These are phyloP conservation scores for Erodium moschatum DNA, from an alignment of 441 rosid genomes.

Conservation along the genomic window DNA sequence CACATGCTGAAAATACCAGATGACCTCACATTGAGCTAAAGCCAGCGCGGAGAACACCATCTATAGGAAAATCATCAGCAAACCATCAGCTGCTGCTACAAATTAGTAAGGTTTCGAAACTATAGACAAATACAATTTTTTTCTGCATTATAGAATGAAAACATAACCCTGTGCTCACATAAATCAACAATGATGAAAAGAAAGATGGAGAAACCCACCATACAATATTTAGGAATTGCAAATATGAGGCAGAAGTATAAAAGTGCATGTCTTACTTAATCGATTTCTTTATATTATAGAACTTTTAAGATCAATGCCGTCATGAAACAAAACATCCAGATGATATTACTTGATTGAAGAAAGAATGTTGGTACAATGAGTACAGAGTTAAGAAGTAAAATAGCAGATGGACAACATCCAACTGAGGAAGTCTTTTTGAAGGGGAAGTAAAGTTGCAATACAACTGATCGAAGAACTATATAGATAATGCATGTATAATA, in stretches of 20 bases:
- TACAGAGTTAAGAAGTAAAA: neutral
- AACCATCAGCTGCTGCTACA: constrained; percentile 17
- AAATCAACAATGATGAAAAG: neutral
- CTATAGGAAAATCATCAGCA: constrained; percentile 30
- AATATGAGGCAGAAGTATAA: neutral
- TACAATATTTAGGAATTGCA: neutral
- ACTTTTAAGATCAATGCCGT: neutral
- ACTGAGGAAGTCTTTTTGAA: neutral
- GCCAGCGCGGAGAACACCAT: constrained; percentile 99
- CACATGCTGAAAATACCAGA: constrained; percentile 94
- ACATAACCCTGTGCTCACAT: neutral
- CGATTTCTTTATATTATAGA: neutral
- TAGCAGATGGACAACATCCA: neutral
- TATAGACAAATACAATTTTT: neutral
- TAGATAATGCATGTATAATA: neutral
- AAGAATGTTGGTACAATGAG: neutral
- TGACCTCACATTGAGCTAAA: constrained; percentile 88
- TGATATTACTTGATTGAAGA: neutral
- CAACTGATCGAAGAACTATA: neutral
- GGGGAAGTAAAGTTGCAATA: constrained; percentile 7
- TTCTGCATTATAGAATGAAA: neutral
- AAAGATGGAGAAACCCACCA: neutral
- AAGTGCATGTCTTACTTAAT: neutral
- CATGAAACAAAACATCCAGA: neutral
- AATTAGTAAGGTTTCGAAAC: constrained; percentile 12